Evolutionary conservation across 108 stramenopile species (phyloP).

Genomic region (Aurantiochytrium sp.): DNA sequence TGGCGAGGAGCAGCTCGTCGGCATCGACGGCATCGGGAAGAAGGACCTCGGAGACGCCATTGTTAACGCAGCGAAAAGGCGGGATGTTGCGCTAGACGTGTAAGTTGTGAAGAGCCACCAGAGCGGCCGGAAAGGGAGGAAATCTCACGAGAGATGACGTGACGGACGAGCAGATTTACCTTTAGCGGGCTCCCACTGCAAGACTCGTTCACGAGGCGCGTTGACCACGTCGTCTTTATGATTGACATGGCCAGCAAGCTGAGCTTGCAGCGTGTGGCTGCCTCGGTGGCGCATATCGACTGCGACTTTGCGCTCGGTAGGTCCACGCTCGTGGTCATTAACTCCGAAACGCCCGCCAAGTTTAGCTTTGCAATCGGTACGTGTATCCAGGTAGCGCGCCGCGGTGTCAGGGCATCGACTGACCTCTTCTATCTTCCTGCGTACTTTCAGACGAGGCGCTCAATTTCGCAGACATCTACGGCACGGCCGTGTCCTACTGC

Average conservation of each 20-base stretch:
- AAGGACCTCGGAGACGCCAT: neutral
- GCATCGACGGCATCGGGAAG: slow-evolving; percentile 18
- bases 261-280: neutral
- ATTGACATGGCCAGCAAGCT: neutral
- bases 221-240: neutral
- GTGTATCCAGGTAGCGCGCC: neutral
- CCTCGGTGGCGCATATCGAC: neutral
- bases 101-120: neutral
- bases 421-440: no score
- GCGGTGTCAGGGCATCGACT: no score
- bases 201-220: neutral
- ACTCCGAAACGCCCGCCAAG: neutral
- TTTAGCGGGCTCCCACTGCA: neutral
- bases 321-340: neutral
- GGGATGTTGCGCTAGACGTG: slow-evolving; percentile 6
- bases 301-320: neutral
- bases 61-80: neutral
- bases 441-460: neutral
- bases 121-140: no score
- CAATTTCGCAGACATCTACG: neutral
- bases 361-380: slow-evolving; percentile 8
- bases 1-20: neutral
- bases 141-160: no score
- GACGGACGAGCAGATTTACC: neutral
- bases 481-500: neutral